Conservation (phyloP, 2,329 filamentous ascomycete species). For the Nemania serpens region DNA sequence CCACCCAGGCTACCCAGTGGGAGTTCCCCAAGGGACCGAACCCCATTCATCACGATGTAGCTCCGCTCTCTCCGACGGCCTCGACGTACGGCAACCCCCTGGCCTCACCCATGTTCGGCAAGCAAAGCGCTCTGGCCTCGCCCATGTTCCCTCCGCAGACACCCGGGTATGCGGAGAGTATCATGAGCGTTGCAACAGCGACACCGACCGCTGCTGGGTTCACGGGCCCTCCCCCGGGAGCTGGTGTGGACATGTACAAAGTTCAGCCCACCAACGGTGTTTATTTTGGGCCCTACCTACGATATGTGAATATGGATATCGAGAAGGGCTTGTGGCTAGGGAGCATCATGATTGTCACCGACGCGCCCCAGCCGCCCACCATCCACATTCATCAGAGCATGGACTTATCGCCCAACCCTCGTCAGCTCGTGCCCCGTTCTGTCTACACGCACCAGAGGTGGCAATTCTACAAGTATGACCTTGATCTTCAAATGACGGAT, state of each 20-base stretch:
- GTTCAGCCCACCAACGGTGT: conserved; percentile 93
- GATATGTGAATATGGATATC: conserved; percentile 97
- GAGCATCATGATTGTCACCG: conserved; percentile 90
- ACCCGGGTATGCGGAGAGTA: conserved; percentile 82
- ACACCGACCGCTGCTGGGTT: conserved; percentile 82
- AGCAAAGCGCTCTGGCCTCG: conserved; percentile 72
- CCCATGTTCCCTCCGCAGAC: conserved; percentile 83
- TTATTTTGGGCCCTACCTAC: conserved; percentile 94
- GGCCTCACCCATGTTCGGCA: conserved; percentile 69
- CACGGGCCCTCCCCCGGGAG: conserved; percentile 82
- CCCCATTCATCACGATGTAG: conserved; percentile 79
- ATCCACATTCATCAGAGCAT: conserved; percentile 92
- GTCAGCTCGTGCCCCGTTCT: conserved; percentile 78
- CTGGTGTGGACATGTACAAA: conserved; percentile 93
- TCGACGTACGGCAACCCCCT: conserved; percentile 78
- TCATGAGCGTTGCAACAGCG: conserved; percentile 75
- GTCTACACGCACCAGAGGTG: conserved; percentile 92
- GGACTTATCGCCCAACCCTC: conserved; percentile 90
- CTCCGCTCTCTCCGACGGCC: conserved; percentile 80
- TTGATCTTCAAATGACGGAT: conserved; percentile 90
- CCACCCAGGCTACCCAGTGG: conserved; percentile 96
- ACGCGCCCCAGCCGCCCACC: conserved; percentile 88
- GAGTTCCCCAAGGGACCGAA: conserved; percentile 97
- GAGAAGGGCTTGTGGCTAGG: conserved; percentile 90
- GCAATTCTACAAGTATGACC: conserved; percentile 94